Evolutionary conservation across 2,329 filamentous ascomycete species (phyloP).

Genomic region (Epichloe gansuensis): DNA sequence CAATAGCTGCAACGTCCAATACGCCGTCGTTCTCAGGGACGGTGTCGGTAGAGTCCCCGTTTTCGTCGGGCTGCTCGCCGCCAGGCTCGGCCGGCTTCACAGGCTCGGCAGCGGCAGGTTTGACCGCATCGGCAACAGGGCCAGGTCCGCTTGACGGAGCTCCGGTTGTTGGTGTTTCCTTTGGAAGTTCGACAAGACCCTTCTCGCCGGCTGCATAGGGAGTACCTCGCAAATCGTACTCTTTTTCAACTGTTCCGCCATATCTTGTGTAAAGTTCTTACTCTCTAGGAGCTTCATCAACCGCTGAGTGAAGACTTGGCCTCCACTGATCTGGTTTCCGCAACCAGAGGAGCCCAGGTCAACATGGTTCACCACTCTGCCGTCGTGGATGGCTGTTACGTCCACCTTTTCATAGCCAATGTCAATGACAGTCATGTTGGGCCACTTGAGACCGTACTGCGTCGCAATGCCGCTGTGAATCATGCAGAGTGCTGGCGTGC

Average conservation of each 20-base stretch:
- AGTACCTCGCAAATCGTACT: slow-evolving; percentile 56
- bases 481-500: slow-evolving; percentile 80
- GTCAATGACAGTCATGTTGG: slow-evolving; percentile 77
- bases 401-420: slow-evolving; percentile 89
- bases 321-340: slow-evolving; percentile 53
- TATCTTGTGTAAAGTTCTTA: slow-evolving; percentile 49
- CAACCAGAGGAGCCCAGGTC: slow-evolving; percentile 44
- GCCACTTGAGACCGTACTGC: slow-evolving; percentile 66
- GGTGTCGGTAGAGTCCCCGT: slow-evolving; percentile 21
- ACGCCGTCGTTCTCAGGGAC: slow-evolving; percentile 54
- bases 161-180: slow-evolving; percentile 16
- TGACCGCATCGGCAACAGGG: slow-evolving; percentile 21
- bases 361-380: slow-evolving; percentile 56
- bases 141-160: slow-evolving; percentile 12
- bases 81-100: slow-evolving; percentile 11
- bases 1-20: slow-evolving; percentile 73
- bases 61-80: slow-evolving; percentile 28
- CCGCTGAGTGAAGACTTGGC: slow-evolving; percentile 71
- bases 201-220: slow-evolving; percentile 35
- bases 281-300: slow-evolving; percentile 53
- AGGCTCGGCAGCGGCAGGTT: slow-evolving; percentile 19
- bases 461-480: slow-evolving; percentile 83
- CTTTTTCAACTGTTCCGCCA: slow-evolving; percentile 60
- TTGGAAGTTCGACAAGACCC: slow-evolving; percentile 36
- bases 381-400: slow-evolving; percentile 80